phyloP scores from a whole-genome alignment of 202 grass and related monocot species.

The Bolboschoenoplectus hybrid region DNA sequence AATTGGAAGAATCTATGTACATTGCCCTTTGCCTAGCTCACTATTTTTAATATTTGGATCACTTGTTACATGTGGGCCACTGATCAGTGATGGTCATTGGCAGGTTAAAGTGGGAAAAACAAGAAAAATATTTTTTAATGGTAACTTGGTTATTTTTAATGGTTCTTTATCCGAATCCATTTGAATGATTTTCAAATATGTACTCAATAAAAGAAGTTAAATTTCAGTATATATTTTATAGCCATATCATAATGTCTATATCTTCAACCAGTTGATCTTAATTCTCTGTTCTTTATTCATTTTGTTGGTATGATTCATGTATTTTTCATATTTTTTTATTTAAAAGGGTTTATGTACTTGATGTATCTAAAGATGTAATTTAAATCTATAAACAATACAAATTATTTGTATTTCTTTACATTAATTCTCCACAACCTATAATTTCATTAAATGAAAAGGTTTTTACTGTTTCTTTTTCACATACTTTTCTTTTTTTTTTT shows the following conservation, averaged over 20 bases:
- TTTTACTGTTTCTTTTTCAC: too few relatives aligned
- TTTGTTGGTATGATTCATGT: not conserved
- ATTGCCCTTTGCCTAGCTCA: constrained; percentile 17
- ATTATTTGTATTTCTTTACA: not conserved
- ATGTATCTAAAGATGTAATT: not conserved
- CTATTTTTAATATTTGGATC: constrained; percentile 24
- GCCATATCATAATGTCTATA: too few relatives aligned
- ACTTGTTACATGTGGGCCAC: not conserved
- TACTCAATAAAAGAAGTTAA: not conserved
- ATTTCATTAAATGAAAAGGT: too few relatives aligned
- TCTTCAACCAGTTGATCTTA: too few relatives aligned
- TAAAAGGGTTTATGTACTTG: not conserved
- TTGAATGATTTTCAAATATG: not conserved
- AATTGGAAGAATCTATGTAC: constrained; percentile 27
- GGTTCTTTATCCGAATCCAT: not conserved
- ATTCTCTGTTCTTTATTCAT: not conserved
- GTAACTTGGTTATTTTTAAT: not conserved
- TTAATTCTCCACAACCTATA: not conserved
- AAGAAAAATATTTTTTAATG: not conserved
- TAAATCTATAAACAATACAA: not conserved
- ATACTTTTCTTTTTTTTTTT: too few relatives aligned
- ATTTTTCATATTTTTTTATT: not conserved
- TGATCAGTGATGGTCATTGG: not conserved
- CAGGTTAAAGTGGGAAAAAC: not conserved
- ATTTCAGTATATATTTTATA: too few relatives aligned